Evolutionary conservation across 495 filamentous ascomycete genomes (phyloP).

Genomic region (Podospora sp.): DNA sequence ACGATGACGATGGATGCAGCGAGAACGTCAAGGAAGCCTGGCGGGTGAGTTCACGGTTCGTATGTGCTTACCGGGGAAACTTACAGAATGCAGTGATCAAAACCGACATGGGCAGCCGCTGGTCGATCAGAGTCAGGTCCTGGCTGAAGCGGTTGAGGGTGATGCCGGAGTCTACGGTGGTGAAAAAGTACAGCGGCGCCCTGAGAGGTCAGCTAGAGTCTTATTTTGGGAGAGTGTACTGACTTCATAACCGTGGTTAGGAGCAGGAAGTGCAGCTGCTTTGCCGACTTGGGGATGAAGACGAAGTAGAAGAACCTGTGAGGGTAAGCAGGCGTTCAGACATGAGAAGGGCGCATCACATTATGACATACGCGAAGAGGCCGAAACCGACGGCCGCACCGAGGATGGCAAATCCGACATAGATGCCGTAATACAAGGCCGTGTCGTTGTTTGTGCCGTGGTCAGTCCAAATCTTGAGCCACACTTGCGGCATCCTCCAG

Average conservation of each 20-base stretch:
- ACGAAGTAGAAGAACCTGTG: conserved; percentile 2
- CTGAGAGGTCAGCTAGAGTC: not conserved
- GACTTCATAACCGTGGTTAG: not conserved
- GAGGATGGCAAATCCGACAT: not conserved
- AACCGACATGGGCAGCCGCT: conserved; percentile 4
- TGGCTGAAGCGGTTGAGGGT: conserved; percentile 10
- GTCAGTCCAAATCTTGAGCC: conserved; percentile 5
- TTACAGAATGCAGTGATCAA: not conserved
- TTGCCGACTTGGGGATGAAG: conserved; percentile 4
- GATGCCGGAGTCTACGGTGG: not conserved
- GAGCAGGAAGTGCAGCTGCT: not conserved
- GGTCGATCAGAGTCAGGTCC: conserved; percentile 2
- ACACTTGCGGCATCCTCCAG: conserved; percentile 7
- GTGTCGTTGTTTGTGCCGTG: conserved; percentile 7
- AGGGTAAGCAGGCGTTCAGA: not conserved
- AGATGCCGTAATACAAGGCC: conserved; percentile 2
- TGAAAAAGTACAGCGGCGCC: conserved; percentile 13
- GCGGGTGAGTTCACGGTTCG: not conserved
- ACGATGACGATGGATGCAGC: not conserved
- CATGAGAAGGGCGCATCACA: not conserved
- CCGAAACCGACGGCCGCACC: not conserved
- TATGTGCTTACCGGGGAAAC: not conserved
- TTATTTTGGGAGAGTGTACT: not conserved
- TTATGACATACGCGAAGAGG: not conserved
- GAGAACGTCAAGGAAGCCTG: not conserved